Conservation (phyloP, 108 stramenopile genomes). For the Cyclotella choctawhatcheeana region DNA sequence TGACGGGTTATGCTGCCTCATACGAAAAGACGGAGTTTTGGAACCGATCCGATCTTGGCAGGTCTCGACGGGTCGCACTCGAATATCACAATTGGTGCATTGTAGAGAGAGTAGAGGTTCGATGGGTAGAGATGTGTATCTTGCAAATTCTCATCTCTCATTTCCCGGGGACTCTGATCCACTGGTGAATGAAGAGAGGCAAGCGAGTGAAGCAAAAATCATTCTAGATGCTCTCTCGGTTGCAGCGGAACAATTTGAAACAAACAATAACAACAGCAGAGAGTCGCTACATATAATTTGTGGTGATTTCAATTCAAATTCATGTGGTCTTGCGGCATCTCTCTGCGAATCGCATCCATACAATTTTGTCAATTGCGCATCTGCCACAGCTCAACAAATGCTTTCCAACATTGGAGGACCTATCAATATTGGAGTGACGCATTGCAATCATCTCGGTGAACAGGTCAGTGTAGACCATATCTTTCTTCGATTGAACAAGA, state of each 20-base stretch:
- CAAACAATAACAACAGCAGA: not conserved
- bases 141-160: conserved; percentile 46
- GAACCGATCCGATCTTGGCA: conserved; percentile 30
- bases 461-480: conserved; percentile 51
- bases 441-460: conserved; percentile 49
- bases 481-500: conserved; percentile 29
- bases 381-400: conserved; percentile 45
- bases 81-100: conserved; percentile 51
- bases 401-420: conserved; percentile 34
- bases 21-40: conserved; percentile 28
- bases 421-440: conserved; percentile 50
- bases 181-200: conserved; percentile 24
- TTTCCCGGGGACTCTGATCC: conserved; percentile 38
- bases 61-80: conserved; percentile 41
- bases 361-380: conserved; percentile 50
- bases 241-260: not conserved
- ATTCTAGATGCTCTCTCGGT: conserved; percentile 29
- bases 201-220: conserved; percentile 28
- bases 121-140: conserved; percentile 24
- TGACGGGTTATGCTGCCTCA: conserved; percentile 51
- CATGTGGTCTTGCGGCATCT: conserved; percentile 38
- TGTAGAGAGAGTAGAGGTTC: conserved; percentile 28
- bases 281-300: conserved; percentile 33
- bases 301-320: conserved; percentile 57
- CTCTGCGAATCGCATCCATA: conserved; percentile 29